These are phyloP conservation scores for Fusarium cyanostomum DNA, from an alignment of 2,329 filamentous ascomycete species.

Conservation along the genomic window DNA sequence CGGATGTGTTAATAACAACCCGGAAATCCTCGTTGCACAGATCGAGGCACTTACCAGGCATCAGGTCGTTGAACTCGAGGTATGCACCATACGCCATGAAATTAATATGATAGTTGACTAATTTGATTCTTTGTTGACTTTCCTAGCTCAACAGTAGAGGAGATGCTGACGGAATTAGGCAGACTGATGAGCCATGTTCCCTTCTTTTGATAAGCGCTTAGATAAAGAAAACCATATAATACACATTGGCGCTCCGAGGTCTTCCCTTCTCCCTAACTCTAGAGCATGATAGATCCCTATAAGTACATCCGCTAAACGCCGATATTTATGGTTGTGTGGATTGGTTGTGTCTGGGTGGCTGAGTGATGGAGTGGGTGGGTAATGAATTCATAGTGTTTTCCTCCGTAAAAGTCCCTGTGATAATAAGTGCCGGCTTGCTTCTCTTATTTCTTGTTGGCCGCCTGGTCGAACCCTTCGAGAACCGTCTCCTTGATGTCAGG, in stretches of 20 bases:
- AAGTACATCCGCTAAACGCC: slow-evolving; percentile 46
- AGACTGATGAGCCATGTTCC: slow-evolving; percentile 15
- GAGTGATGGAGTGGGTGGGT: slow-evolving; percentile 28
- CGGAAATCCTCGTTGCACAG: too few relatives aligned
- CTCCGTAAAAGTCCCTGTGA: background rate
- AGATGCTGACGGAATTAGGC: slow-evolving; percentile 8
- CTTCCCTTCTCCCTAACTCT: slow-evolving; percentile 11
- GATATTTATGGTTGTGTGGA: slow-evolving; percentile 37
- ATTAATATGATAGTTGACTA: background rate
- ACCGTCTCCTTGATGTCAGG: slow-evolving; percentile 52
- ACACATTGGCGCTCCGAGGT: slow-evolving; percentile 30
- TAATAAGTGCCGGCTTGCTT: background rate
- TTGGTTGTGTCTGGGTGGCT: slow-evolving; percentile 27
- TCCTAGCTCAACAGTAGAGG: slow-evolving; percentile 10
- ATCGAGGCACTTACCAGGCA: too few relatives aligned
- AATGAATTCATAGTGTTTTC: slow-evolving; percentile 2
- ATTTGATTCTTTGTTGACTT: slow-evolving; percentile 24
- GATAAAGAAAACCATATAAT: slow-evolving; percentile 34
- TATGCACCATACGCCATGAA: background rate
- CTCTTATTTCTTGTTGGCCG: slow-evolving; percentile 46
- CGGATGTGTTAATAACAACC: too few relatives aligned
- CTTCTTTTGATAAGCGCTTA: slow-evolving; percentile 28
- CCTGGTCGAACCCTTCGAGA: slow-evolving; percentile 53
- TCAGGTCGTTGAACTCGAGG: background rate
- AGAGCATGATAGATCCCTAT: slow-evolving; percentile 35